A percentile compares a stretch with the other conserved stretches of the same genome.
These are phyloP conservation scores for Phycomyces blakesleeanus DNA, from an alignment of 192 early-diverging fungal genomes.

Conservation along the genomic window DNA sequence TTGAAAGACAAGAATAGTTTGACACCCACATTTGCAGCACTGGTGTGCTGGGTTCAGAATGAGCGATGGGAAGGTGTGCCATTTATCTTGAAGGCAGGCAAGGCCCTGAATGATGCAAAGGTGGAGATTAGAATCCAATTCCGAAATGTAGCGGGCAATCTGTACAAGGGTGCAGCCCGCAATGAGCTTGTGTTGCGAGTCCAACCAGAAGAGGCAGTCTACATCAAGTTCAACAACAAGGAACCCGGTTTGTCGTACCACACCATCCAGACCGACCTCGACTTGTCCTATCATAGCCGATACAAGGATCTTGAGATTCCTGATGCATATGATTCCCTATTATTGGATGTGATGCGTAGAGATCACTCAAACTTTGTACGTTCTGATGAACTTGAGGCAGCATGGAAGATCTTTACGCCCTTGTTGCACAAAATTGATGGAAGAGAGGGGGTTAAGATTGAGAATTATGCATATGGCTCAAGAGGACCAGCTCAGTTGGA, in stretches of 20 bases:
- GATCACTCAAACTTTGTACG: constrained; percentile 97
- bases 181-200: constrained; percentile 96
- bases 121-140: constrained; percentile 94
- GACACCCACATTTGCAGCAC: constrained; percentile 91
- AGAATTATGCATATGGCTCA: constrained; percentile 78
- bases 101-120: constrained; percentile 86
- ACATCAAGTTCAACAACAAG: constrained; percentile 97
- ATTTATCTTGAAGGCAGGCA: constrained; percentile 83
- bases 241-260: constrained; percentile 83
- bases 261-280: constrained; percentile 90
- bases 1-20: constrained; percentile 75
- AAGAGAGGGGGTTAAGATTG: constrained; percentile 40
- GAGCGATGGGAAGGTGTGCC: constrained; percentile 93
- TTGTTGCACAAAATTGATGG: constrained; percentile 84
- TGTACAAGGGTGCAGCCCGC: constrained; percentile 70
- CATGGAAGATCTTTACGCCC: constrained; percentile 98
- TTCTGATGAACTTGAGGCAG: constrained; percentile 88
- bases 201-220: constrained; percentile 91
- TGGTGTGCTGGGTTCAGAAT: constrained; percentile 84
- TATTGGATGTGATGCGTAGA: constrained; percentile 85
- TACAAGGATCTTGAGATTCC: constrained; percentile 89
- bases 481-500: constrained; percentile 78
- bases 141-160: constrained; percentile 71
- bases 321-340: constrained; percentile 93
- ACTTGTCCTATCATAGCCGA: constrained; percentile 86